Evolutionary conservation across 106 monocot species (phyloP), one percentile per base, ranked within the genome.

Genomic region (Apostasia shenzhenica): DNA sequence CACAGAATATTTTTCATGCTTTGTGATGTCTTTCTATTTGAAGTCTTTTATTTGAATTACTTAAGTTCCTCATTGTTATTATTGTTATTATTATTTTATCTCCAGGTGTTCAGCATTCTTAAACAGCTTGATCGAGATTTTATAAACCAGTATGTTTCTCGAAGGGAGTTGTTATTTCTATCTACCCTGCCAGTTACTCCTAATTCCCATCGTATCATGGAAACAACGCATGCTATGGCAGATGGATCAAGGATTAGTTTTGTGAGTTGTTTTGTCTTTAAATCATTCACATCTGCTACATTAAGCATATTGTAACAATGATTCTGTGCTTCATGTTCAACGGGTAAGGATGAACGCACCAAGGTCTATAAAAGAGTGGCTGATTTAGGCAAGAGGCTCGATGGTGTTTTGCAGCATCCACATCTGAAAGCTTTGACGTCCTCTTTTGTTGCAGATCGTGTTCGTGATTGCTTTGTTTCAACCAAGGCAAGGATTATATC

Each of bases 101-200:
- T 67, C 40, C 54, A 97, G 95, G 92, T 72, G 8, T 97, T 86
- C 74, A 65, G 44, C 60, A 72, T 97, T 44, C 72, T 97, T 78
- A 86, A 80, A 76, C 48, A 87, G 46, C 56, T 92, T 66, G 79
- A 89, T 70, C 58, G 38, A 68, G 81, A 84, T 48, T 83, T 87
- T 38, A 81, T 97, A 54, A 71, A 89, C 55, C 67, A 76, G 41
- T 81, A 76, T 78, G 80, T 86, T 57, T 45, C 71, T 50, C 84
- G 82, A 65, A 38, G 86, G 64, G 89, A 89, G 38, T 72, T 91
- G 39, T 63, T 97, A 38, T 97, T 97, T 65, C 72, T 97, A 59
- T 84, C 89, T 38, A 77, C 73, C 73, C 47, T 97, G 58, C 89
- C 92, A 11, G 86, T 97, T 62, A 81, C 84, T 52, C 76, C 92